Conservation (phyloP, 306 rosid species). For the Trifolium dubium region DNA sequence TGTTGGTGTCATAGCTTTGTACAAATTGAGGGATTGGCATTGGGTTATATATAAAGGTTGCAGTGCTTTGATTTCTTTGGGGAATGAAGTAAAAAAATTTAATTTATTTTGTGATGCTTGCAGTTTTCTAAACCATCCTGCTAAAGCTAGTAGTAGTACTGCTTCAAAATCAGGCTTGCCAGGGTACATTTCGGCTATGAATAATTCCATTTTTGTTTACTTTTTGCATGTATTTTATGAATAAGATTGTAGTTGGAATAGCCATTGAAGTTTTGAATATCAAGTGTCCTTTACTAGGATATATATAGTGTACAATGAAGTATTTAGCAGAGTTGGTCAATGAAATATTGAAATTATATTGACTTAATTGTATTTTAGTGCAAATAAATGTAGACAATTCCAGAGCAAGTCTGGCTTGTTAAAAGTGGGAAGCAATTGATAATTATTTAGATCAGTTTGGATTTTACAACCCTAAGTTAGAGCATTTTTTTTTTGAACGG, state of each 20-base stretch:
- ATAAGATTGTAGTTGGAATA: constrained; percentile 20
- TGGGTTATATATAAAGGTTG: too few relatives aligned
- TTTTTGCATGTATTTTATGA: background rate
- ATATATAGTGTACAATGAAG: background rate
- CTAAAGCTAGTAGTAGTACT: background rate
- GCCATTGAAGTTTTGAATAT: background rate
- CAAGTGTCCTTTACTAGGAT: too few relatives aligned
- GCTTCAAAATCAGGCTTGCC: background rate
- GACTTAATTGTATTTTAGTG: background rate
- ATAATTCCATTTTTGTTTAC: background rate
- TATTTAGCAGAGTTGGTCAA: background rate
- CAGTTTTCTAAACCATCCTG: constrained; percentile 29
- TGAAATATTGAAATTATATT: background rate
- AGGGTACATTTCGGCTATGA: background rate
- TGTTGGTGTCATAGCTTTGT: background rate
- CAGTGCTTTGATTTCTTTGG: background rate
- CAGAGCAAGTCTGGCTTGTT: too few relatives aligned
- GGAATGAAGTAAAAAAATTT: background rate
- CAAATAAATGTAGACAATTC: too few relatives aligned
- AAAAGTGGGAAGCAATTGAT: too few relatives aligned
- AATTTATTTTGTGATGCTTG: background rate
- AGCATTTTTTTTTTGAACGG: too few relatives aligned
- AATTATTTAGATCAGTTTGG: too few relatives aligned
- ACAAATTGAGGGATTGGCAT: constrained; percentile 14
- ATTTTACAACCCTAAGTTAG: too few relatives aligned